Conservation (phyloP, 2,329 filamentous ascomycete species). For the Stemphylium lycopersici region DNA sequence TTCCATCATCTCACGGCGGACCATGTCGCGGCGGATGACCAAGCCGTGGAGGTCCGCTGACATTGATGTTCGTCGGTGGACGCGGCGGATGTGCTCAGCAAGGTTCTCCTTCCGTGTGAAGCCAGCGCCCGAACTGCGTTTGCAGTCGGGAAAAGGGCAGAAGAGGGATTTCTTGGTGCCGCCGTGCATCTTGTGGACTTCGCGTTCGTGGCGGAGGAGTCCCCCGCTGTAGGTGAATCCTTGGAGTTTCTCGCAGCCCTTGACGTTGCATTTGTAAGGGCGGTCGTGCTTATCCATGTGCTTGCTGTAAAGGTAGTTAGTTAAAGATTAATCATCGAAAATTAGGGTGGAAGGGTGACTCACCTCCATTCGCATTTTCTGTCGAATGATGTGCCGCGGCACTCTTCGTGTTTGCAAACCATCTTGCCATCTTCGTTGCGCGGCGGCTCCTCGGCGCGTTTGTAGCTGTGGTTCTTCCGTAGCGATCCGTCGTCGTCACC, state of each 20-base stretch:
- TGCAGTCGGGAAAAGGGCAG: conserved; percentile 87
- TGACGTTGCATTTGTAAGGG: conserved; percentile 82
- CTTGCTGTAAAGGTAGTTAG: conserved; percentile 66
- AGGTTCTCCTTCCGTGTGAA: conserved; percentile 95
- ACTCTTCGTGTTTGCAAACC: conserved; percentile 72
- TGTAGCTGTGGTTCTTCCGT: conserved; percentile 48
- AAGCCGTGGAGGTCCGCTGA: conserved; percentile 44
- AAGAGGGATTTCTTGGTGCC: conserved; percentile 86
- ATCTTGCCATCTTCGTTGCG: conserved; percentile 76
- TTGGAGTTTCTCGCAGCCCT: conserved; percentile 87
- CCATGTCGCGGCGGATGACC: conserved; percentile 36
- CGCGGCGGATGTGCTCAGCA: conserved; percentile 87
- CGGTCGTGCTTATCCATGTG: conserved; percentile 99
- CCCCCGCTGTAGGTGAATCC: conserved; percentile 96
- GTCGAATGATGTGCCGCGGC: conserved; percentile 72
- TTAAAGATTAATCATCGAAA: conserved; percentile 20
- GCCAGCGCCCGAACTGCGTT: conserved; percentile 83
- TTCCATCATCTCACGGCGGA: conserved; percentile 18
- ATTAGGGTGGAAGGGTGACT: conserved; percentile 50
- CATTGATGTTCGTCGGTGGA: conserved; percentile 64
- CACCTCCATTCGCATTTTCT: conserved; percentile 95
- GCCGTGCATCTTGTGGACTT: conserved; percentile 90
- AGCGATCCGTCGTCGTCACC: conserved; percentile 40
- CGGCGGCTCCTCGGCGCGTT: conserved; percentile 58
- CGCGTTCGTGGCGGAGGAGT: conserved; percentile 85